phyloP scores from a whole-genome alignment of 2,329 filamentous ascomycete genomes.

The Sodiomyces alkalinus region DNA sequence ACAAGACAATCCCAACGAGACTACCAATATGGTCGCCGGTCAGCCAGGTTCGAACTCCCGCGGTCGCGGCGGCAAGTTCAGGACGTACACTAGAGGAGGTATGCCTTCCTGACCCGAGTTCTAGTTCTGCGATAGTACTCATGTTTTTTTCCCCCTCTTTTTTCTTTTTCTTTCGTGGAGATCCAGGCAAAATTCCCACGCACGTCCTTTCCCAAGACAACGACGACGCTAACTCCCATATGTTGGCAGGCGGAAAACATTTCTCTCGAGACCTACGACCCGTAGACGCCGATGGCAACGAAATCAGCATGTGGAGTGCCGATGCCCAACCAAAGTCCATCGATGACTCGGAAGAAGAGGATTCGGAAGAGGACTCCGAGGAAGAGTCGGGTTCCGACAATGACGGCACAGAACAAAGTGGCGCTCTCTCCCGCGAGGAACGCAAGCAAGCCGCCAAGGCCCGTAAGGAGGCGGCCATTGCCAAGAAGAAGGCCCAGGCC shows the following conservation, averaged over 20 bases:
- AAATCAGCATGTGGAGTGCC: slow-evolving; percentile 75
- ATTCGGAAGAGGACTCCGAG: slow-evolving; percentile 35
- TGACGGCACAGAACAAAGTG: slow-evolving; percentile 31
- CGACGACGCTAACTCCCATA: slow-evolving; percentile 6
- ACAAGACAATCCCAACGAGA: slow-evolving; percentile 4
- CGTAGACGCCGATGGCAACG: slow-evolving; percentile 76
- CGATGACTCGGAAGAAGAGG: slow-evolving; percentile 34
- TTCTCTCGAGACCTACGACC: slow-evolving; percentile 87
- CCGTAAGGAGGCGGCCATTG: slow-evolving; percentile 78
- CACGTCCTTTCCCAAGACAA: background rate
- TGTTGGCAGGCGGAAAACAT: slow-evolving; percentile 65
- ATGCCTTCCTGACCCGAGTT: slow-evolving; percentile 19
- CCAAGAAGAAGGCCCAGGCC: slow-evolving; percentile 52
- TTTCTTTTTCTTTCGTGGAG: background rate
- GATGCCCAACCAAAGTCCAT: slow-evolving; percentile 28
- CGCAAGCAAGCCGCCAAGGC: slow-evolving; percentile 80
- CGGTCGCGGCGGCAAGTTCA: slow-evolving; percentile 85
- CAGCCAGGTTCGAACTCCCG: slow-evolving; percentile 38
- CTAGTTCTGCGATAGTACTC: slow-evolving; percentile 1
- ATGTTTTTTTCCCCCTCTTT: background rate
- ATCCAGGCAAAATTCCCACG: too few species aligned
- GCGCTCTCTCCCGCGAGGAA: slow-evolving; percentile 60
- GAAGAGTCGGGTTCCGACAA: slow-evolving; percentile 32
- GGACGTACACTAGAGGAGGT: slow-evolving; percentile 89
- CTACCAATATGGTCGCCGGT: slow-evolving; percentile 28